Base-by-base conservation (phyloP, 2,329 filamentous ascomycete genomes). In the Sphaerulina populicola region DNA sequence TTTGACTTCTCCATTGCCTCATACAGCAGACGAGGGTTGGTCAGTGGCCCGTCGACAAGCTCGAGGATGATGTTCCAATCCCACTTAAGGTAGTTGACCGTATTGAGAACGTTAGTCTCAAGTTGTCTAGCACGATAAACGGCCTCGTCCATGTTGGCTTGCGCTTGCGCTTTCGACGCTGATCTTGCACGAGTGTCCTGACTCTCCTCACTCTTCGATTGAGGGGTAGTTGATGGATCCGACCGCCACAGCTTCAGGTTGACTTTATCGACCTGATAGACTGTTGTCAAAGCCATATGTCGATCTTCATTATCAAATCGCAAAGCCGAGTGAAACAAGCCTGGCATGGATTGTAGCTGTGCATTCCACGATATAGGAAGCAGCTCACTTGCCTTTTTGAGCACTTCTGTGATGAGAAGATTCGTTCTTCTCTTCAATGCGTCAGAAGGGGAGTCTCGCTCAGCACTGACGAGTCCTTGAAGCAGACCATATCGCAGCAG, bases 191-290 rank as follows among this genome's bases (percentile, higher is more conserved):
- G 58, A 18, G 61, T 59, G 6, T 58, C 58, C 3, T 60, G 56
- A 69, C 68, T 55, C 30, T 63, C 62, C 15, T 53, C 49, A 1
- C 44, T 49, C 35, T 57, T 55, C 11, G 53, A 47, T n/a, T 57
- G 52, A 7, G 49, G 54, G 21, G 39, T 55, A 1, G 53, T 52
- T n/a, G 59, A 57, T 3, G 51, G 52, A 15, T 56, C 79, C 43
- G 88, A 94, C 51, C 89, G 80, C 65, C 94, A 94, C 11, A 98
- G 72, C 0, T 90, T 97, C 56, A 88, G 82, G 67, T 91, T 98
- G 59, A 98, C 89, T 65, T 91, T 96, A 71, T 95, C 95, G 48
- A 98, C 94, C 66, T 97, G 93, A 64, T 97, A 98, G 10, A 98
- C 88, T 14, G 94, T 94, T 6, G 88, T 84, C 6, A 88, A 90